phyloP scores from a whole-genome alignment of 768 basidiomycete species.

The Lactifluus pinguis region DNA sequence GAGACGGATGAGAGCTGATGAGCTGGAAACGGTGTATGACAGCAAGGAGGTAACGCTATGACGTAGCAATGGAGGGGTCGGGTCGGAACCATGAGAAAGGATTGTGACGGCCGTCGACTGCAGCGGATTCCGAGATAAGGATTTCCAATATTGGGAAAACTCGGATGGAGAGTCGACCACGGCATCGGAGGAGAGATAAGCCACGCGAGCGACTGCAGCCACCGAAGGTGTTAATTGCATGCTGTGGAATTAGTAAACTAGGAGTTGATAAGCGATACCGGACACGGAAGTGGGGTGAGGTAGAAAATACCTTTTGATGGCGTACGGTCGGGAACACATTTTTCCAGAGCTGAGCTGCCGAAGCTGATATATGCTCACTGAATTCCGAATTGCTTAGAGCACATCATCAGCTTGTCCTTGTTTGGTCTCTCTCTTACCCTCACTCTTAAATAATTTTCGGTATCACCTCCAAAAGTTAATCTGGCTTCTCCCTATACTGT shows the following conservation, averaged over 20 bases:
- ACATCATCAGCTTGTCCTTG: not conserved
- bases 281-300: not conserved
- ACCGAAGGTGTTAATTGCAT: constrained; percentile 22
- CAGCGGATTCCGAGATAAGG: constrained; percentile 24
- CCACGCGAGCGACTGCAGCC: constrained; percentile 52
- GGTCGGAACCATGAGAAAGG: constrained; percentile 61
- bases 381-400: constrained; percentile 10
- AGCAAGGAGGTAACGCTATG: constrained; percentile 36
- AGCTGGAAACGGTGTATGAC: constrained; percentile 48
- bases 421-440: not conserved
- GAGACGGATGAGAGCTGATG: constrained; percentile 49
- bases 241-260: not conserved
- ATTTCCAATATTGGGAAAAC: constrained; percentile 35
- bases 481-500: no score
- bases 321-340: not conserved
- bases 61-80: constrained; percentile 47
- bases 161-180: constrained; percentile 43
- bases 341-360: not conserved
- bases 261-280: not conserved
- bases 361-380: not conserved
- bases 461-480: no score
- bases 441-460: no score
- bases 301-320: not conserved
- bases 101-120: constrained; percentile 34
- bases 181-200: constrained; percentile 58